Evolutionary conservation across 495 filamentous ascomycete species (phyloP).

Genomic region (Hypomontagnella monticulosa): DNA sequence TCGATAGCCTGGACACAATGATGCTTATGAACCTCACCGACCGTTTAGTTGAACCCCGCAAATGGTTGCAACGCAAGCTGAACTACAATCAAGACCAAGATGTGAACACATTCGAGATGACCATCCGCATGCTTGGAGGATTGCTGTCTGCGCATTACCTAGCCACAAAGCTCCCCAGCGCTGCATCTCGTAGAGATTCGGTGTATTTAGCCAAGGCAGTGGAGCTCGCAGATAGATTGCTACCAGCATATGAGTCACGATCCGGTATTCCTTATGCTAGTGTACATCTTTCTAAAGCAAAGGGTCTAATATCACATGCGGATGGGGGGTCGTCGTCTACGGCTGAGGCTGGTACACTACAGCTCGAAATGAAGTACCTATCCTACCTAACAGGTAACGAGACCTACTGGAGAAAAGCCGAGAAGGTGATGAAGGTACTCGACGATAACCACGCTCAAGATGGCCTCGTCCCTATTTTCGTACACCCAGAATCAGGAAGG

Average conservation of each 20-base stretch:
- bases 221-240: conserved; percentile 74
- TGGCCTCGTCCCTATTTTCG: conserved; percentile 78
- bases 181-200: conserved; percentile 60
- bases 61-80: conserved; percentile 78
- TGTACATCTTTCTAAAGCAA: conserved; percentile 73
- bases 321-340: conserved; percentile 79
- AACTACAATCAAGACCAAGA: conserved; percentile 77
- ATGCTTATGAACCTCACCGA: conserved; percentile 87
- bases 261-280: conserved; percentile 79
- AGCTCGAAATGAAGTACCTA: conserved; percentile 87
- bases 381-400: conserved; percentile 79
- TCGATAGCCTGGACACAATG: conserved; percentile 81
- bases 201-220: conserved; percentile 81
- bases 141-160: conserved; percentile 83
- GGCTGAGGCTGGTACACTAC: conserved; percentile 76
- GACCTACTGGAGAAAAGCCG: conserved; percentile 77
- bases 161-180: conserved; percentile 46
- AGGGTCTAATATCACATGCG: conserved; percentile 70
- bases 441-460: conserved; percentile 70
- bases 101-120: conserved; percentile 85
- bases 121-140: conserved; percentile 83
- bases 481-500: conserved; percentile 70
- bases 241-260: conserved; percentile 75
- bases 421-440: conserved; percentile 77
- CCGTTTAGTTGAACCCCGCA: conserved; percentile 72